Evolutionary conservation across 2,329 filamentous ascomycete species (phyloP).

Genomic region (Cladosporium colombiae): DNA sequence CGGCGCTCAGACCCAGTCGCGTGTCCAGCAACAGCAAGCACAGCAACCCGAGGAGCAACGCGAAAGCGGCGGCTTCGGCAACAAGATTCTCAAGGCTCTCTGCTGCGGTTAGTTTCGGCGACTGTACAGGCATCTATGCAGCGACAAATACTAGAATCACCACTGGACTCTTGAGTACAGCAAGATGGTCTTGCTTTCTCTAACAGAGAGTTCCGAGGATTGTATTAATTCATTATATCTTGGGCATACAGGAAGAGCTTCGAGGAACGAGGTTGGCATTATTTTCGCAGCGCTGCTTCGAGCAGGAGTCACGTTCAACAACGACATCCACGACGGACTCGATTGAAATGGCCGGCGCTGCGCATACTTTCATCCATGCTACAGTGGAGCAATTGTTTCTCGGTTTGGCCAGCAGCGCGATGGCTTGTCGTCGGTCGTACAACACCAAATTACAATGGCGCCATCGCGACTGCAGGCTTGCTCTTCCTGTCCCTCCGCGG

Average conservation of each 20-base stretch:
- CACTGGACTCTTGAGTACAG: slow-evolving; percentile 5
- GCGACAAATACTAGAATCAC: neutral
- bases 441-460: neutral
- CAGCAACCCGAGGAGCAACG: slow-evolving; percentile 61
- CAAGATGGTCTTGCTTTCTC: neutral
- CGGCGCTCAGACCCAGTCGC: slow-evolving; percentile 39
- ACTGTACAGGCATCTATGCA: slow-evolving; percentile 18
- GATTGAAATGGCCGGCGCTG: neutral
- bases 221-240: slow-evolving; percentile 20
- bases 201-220: neutral
- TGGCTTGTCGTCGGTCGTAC: neutral
- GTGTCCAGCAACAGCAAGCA: slow-evolving; percentile 15
- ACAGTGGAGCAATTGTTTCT: neutral
- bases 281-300: slow-evolving; percentile 6
- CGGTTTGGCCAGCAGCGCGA: neutral
- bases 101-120: slow-evolving; percentile 69
- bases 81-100: slow-evolving; percentile 89
- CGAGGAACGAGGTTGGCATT: slow-evolving; percentile 12
- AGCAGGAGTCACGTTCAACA: slow-evolving; percentile 4
- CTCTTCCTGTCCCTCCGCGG: neutral
- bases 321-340: neutral
- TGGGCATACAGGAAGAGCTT: slow-evolving; percentile 14
- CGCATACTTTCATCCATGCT: neutral
- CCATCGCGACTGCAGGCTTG: neutral
- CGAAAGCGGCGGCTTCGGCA: slow-evolving; percentile 67